A percentile compares a stretch with the other conserved stretches of the same genome.
Conservation (phyloP, 768 basidiomycete species). For the Pleurotus tuoliensis region DNA sequence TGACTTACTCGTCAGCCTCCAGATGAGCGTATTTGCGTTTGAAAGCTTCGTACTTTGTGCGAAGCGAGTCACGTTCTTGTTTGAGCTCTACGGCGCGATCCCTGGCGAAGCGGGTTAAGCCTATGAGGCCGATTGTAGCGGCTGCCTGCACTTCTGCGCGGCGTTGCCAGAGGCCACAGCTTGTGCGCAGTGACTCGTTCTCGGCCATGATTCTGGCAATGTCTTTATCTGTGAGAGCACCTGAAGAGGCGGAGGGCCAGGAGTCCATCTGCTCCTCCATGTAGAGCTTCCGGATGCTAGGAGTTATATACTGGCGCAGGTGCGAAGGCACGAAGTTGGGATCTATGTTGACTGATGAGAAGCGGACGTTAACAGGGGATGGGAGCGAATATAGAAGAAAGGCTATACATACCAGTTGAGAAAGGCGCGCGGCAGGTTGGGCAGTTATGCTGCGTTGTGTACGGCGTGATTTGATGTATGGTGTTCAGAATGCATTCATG, state of each 20-base stretch:
- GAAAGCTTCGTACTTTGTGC: conserved; percentile 26
- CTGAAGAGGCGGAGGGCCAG: conserved; percentile 11
- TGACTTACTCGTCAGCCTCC: conserved; percentile 7
- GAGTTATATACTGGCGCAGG: conserved; percentile 53
- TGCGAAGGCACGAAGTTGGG: conserved; percentile 49
- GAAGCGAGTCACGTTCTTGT: conserved; percentile 35
- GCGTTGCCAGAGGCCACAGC: conserved; percentile 42
- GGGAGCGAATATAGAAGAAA: neutral
- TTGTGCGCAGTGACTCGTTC: conserved; percentile 35
- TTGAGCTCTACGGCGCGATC: conserved; percentile 36
- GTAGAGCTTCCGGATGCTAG: conserved; percentile 54
- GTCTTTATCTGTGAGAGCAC: conserved; percentile 25
- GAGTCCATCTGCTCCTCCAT: conserved; percentile 33
- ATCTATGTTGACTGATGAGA: conserved; percentile 40
- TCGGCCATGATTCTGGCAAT: conserved; percentile 39
- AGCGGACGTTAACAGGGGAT: neutral
- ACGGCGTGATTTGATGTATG: conserved; percentile 43
- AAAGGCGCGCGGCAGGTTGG: conserved; percentile 56
- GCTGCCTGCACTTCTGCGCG: conserved; percentile 48
- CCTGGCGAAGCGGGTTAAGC: conserved; percentile 35
- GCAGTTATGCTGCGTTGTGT: conserved; percentile 46
- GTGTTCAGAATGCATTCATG: conserved; percentile 51
- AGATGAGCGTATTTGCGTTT: conserved; percentile 15
- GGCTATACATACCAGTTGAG: conserved; percentile 41
- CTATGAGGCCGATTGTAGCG: conserved; percentile 42